Conservation (phyloP, 345 rosid species). For the Syzygium aromaticum region DNA sequence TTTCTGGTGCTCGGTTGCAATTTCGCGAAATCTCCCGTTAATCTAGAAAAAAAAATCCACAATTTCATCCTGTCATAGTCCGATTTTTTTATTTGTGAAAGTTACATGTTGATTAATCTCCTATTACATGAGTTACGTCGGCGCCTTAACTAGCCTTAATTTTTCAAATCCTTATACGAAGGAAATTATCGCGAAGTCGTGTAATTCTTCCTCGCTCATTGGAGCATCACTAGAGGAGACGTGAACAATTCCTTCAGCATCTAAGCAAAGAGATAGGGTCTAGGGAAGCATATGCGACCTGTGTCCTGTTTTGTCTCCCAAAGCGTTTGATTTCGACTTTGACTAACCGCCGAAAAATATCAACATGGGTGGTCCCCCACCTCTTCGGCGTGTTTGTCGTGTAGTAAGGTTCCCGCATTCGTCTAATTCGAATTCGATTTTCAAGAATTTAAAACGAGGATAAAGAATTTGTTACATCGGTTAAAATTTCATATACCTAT, state of each 20-base stretch:
- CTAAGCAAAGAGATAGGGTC: background rate
- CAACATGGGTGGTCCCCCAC: background rate
- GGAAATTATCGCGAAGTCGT: background rate
- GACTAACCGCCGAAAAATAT: background rate
- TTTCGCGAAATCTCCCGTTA: background rate
- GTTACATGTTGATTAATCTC: background rate
- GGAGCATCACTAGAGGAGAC: background rate
- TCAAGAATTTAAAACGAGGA: background rate
- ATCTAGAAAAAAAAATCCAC: background rate
- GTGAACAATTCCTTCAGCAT: background rate
- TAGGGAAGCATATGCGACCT: background rate
- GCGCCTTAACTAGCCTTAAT: background rate
- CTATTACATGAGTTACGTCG: background rate
- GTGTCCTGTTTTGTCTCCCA: too few species aligned
- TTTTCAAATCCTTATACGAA: background rate
- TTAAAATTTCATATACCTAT: too few species aligned
- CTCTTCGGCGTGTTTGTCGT: background rate
- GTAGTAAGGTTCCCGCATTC: background rate
- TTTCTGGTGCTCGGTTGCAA: background rate
- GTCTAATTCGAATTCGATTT: background rate
- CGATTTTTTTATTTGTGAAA: background rate
- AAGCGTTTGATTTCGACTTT: background rate
- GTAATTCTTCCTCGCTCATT: background rate
- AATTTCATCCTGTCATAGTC: background rate
- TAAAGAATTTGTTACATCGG: background rate